phyloP scores from a whole-genome alignment of 768 basidiomycete genomes.

The Roridomyces roridus region DNA sequence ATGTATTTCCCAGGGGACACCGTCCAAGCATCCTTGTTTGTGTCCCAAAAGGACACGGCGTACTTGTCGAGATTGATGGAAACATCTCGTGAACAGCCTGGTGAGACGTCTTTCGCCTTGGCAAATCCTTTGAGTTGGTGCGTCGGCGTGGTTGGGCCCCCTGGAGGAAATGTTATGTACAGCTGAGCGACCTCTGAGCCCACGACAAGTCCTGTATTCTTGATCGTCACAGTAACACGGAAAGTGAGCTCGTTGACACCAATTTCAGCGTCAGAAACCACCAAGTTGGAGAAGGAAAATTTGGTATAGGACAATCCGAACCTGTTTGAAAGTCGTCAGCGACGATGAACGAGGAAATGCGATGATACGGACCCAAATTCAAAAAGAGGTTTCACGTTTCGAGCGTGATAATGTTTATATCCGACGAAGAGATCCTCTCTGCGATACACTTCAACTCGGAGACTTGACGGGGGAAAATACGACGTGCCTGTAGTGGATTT shows the following conservation, averaged over 20 bases:
- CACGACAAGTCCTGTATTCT: constrained; percentile 56
- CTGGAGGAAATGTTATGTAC: constrained; percentile 60
- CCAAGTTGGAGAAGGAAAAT: constrained; percentile 60
- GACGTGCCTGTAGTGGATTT: constrained; percentile 41
- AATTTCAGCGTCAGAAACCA: constrained; percentile 36
- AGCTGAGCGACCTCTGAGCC: constrained; percentile 75
- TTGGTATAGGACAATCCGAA: constrained; percentile 80
- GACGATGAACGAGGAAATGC: constrained; percentile 4
- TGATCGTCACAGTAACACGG: constrained; percentile 53
- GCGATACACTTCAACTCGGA: constrained; percentile 48
- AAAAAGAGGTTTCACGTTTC: constrained; percentile 61
- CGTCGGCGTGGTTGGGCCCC: constrained; percentile 58
- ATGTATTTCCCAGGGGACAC: constrained; percentile 57
- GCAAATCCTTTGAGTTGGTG: constrained; percentile 70
- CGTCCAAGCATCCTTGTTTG: constrained; percentile 49
- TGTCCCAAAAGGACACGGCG: constrained; percentile 72
- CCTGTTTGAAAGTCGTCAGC: constrained; percentile 39
- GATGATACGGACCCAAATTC: constrained; percentile 61
- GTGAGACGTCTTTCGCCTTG: constrained; percentile 59
- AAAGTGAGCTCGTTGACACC: constrained; percentile 38
- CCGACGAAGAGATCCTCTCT: constrained; percentile 71
- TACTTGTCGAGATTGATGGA: constrained; percentile 64
- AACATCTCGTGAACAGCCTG: constrained; percentile 49
- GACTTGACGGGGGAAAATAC: not conserved
- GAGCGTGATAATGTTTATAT: constrained; percentile 70